A percentile compares a stretch with the other conserved stretches of the same genome.
phyloP scores from a whole-genome alignment of 371 early-diverging fungal species.

The Amoeboaphelidium occidentale region DNA sequence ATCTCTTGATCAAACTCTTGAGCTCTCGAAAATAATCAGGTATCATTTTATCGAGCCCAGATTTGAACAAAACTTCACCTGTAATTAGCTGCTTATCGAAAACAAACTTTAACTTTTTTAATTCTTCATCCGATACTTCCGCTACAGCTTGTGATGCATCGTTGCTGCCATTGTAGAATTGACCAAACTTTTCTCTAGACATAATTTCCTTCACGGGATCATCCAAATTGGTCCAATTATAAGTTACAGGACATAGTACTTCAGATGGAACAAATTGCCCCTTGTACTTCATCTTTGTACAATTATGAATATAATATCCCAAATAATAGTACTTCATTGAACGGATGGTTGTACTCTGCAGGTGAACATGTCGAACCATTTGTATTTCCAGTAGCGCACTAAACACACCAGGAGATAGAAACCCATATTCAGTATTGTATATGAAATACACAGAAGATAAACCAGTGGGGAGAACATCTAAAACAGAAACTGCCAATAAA shows the following conservation, averaged over 20 bases:
- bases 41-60: no score
- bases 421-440: constrained; percentile 57
- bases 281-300: constrained; percentile 82
- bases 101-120: no score
- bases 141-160: no score
- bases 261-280: constrained; percentile 57
- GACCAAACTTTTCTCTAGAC: no score
- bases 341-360: constrained; percentile 7
- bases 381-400: constrained; percentile 53
- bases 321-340: constrained; percentile 54
- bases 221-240: background rate
- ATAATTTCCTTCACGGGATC: background rate
- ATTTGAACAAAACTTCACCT: no score
- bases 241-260: constrained; percentile 15
- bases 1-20: no score
- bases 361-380: constrained; percentile 16
- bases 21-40: no score
- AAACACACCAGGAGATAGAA: constrained; percentile 52
- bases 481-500: constrained; percentile 59
- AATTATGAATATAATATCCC: constrained; percentile 62
- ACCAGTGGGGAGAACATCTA: constrained; percentile 68
- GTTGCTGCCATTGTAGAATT: no score
- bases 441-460: constrained; percentile 80
- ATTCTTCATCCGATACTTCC: no score
- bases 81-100: no score